Conservation (phyloP, 768 basidiomycete genomes). For the Hemileccinum rubropunctum region DNA sequence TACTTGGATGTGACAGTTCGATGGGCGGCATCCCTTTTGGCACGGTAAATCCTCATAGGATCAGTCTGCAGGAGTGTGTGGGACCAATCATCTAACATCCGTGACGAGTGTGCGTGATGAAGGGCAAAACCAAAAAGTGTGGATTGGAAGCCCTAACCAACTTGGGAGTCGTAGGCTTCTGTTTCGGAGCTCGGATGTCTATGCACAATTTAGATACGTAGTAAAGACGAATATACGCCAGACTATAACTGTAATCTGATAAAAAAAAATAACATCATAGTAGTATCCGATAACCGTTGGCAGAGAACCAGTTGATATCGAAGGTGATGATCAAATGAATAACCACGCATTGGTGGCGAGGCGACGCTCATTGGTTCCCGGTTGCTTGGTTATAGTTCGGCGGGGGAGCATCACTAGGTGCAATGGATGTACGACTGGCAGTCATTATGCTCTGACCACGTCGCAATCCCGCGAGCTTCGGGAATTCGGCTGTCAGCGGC, state of each 20-base stretch:
- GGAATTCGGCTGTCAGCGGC: slow-evolving; percentile 12
- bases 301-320: not conserved
- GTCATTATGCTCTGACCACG: slow-evolving; percentile 3
- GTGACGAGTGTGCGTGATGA: not conserved
- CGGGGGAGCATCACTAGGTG: slow-evolving; percentile 19
- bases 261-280: not conserved
- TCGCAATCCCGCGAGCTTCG: slow-evolving; percentile 8
- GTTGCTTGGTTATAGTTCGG: slow-evolving; percentile 24
- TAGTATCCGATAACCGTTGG: not conserved
- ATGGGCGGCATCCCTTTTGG: slow-evolving; percentile 69
- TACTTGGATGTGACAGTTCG: slow-evolving; percentile 78
- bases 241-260: not conserved
- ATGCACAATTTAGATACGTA: too few relatives aligned
- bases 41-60: slow-evolving; percentile 84
- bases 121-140: too few relatives aligned
- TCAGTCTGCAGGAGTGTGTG: slow-evolving; percentile 46
- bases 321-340: not conserved
- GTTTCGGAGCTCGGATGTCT: too few relatives aligned
- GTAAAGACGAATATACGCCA: too few relatives aligned
- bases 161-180: too few relatives aligned
- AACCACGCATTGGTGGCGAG: not conserved
- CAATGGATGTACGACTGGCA: slow-evolving; percentile 12
- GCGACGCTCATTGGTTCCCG: not conserved
- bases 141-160: too few relatives aligned
- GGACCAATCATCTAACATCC: slow-evolving; percentile 38